Conservation (phyloP, 169 alveolate genomes). For the Sarcocystis neurona region DNA sequence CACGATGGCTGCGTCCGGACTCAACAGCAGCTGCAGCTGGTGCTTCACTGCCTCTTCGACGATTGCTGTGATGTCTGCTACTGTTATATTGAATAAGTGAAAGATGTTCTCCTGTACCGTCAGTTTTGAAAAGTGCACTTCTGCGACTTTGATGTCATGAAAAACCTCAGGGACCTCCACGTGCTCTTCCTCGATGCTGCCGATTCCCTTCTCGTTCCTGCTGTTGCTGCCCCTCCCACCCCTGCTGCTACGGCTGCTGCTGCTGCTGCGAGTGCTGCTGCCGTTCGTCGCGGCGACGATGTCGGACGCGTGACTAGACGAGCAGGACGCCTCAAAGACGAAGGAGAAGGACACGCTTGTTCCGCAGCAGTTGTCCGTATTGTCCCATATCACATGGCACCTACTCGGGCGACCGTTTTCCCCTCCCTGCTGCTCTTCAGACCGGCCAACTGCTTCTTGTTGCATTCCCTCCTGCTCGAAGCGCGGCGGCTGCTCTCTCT, state of each 20-base stretch:
- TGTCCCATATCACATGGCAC: slow-evolving; percentile 60
- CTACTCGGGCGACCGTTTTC: too few relatives aligned
- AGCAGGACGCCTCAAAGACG: slow-evolving; percentile 8
- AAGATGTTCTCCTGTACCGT: slow-evolving; percentile 37
- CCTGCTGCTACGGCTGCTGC: neutral
- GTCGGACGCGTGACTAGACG: too few relatives aligned
- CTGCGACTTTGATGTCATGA: neutral
- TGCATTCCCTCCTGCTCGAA: too few relatives aligned
- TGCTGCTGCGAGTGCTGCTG: neutral
- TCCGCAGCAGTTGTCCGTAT: slow-evolving; percentile 62
- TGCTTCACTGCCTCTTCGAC: slow-evolving; percentile 46
- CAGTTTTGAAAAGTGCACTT: slow-evolving; percentile 28
- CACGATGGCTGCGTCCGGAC: slow-evolving; percentile 35
- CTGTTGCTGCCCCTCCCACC: neutral
- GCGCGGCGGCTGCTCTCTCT: too few relatives aligned
- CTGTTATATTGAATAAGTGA: slow-evolving; percentile 46
- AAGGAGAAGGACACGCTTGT: slow-evolving; percentile 26
- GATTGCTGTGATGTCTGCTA: slow-evolving; percentile 44
- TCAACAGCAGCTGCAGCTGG: slow-evolving; percentile 16
- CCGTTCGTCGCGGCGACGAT: too few relatives aligned
- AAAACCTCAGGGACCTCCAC: neutral
- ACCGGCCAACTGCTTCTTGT: too few relatives aligned
- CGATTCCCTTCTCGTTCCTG: neutral
- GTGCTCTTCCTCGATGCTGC: neutral
- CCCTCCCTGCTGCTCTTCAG: too few relatives aligned